Evolutionary conservation across 345 rosid genomes (phyloP).

Genomic region (Brassica carinata): DNA sequence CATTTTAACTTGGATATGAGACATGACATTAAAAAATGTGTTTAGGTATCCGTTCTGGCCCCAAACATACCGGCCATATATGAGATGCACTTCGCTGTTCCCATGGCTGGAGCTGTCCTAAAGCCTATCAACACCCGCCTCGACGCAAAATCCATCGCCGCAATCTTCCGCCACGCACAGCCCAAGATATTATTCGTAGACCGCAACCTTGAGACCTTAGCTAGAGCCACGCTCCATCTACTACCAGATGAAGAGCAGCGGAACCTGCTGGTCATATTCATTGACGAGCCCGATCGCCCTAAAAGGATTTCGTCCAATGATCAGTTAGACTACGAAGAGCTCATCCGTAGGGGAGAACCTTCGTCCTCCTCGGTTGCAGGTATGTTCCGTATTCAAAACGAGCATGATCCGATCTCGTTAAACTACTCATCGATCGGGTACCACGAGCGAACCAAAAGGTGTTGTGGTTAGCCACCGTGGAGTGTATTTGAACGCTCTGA

Average conservation of each 20-base stretch:
- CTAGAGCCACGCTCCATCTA: slow-evolving; percentile 49
- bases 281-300: slow-evolving; percentile 14
- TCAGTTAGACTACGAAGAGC: slow-evolving; percentile 50
- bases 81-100: slow-evolving; percentile 92
- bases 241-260: slow-evolving; percentile 35
- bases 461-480: slow-evolving; percentile 45
- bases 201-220: slow-evolving; percentile 44
- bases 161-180: slow-evolving; percentile 56
- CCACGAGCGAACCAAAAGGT: slow-evolving; percentile 73
- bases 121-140: slow-evolving; percentile 78
- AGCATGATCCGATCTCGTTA: slow-evolving; percentile 43
- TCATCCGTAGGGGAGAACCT: slow-evolving; percentile 45
- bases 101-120: slow-evolving; percentile 85
- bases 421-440: slow-evolving; percentile 73
- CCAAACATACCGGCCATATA: slow-evolving; percentile 82
- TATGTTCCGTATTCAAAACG: slow-evolving; percentile 42
- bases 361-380: slow-evolving; percentile 26
- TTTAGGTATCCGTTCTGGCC: slow-evolving; percentile 78
- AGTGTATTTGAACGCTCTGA: slow-evolving; percentile 62
- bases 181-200: slow-evolving; percentile 68
- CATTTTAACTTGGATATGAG: not conserved
- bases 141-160: slow-evolving; percentile 60
- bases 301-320: slow-evolving; percentile 1
- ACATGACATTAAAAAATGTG: not conserved
- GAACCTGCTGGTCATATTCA: slow-evolving; percentile 37